phyloP scores from a whole-genome alignment of 768 basidiomycete species.

The Phylloporus scabripes region DNA sequence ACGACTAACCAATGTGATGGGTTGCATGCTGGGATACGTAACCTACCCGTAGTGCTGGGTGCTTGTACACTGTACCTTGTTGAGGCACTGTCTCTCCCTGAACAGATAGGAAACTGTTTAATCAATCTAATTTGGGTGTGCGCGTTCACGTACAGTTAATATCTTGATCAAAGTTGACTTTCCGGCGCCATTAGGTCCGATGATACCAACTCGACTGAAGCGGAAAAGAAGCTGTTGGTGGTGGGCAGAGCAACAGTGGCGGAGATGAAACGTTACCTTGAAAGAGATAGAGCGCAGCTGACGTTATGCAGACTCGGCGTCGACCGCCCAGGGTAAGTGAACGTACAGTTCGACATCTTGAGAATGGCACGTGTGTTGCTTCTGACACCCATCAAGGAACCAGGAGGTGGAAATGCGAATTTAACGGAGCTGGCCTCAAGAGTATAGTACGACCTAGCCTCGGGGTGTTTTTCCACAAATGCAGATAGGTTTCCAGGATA shows the following conservation, averaged over 20 bases:
- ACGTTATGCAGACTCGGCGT: conserved; percentile 81
- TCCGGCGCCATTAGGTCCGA: conserved; percentile 93
- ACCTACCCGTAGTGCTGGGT: conserved; percentile 88
- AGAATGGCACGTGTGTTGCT: conserved; percentile 95
- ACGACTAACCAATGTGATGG: conserved; percentile 75
- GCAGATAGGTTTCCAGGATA: conserved; percentile 89
- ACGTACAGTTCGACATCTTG: conserved; percentile 87
- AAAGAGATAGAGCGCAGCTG: conserved; percentile 89
- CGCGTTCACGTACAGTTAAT: conserved; percentile 55
- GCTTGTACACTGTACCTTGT: conserved; percentile 88
- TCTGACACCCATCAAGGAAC: conserved; percentile 94
- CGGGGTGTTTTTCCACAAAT: conserved; percentile 87
- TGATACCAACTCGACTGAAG: conserved; percentile 79
- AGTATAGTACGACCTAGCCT: conserved; percentile 95
- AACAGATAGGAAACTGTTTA: conserved; percentile 8
- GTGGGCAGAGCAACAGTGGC: conserved; percentile 16
- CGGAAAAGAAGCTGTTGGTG: conserved; percentile 19
- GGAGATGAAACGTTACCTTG: conserved; percentile 51
- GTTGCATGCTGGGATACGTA: conserved; percentile 99
- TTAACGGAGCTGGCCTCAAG: conserved; percentile 90
- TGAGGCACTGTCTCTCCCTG: conserved; percentile 91
- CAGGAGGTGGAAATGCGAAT: conserved; percentile 93
- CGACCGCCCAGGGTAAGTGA: conserved; percentile 83
- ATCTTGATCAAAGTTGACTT: conserved; percentile 96
- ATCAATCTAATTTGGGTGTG: background rate